A percentile compares a stretch with the other conserved stretches of the same genome.
These are phyloP conservation scores for Mycena galopus DNA, from an alignment of 768 basidiomycete species.

Conservation along the genomic window DNA sequence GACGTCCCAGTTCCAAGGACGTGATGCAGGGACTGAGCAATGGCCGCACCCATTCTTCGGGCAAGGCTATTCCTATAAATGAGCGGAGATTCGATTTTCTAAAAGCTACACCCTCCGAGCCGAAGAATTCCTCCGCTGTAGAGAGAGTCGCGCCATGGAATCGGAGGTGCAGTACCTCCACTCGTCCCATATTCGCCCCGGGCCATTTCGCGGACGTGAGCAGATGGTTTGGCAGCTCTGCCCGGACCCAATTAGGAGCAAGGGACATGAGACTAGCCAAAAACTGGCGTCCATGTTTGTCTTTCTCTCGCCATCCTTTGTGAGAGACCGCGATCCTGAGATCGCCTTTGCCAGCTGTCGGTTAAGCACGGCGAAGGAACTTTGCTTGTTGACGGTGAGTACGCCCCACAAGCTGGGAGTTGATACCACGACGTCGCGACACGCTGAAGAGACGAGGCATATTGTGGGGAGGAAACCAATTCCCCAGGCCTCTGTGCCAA, in stretches of 20 bases:
- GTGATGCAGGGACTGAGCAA: slow-evolving; percentile 46
- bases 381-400: slow-evolving; percentile 35
- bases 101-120: neutral
- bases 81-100: slow-evolving; percentile 38
- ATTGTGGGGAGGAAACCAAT: slow-evolving; percentile 44
- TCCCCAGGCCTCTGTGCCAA: slow-evolving; percentile 45
- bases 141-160: neutral
- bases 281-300: slow-evolving; percentile 3
- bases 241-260: slow-evolving; percentile 45
- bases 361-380: slow-evolving; percentile 23
- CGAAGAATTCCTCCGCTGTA: slow-evolving; percentile 37
- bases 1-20: slow-evolving; percentile 34
- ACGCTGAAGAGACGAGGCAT: slow-evolving; percentile 44
- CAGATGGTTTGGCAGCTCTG: slow-evolving; percentile 38
- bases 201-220: slow-evolving; percentile 39
- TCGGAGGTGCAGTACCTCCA: slow-evolving; percentile 40
- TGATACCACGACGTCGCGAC: slow-evolving; percentile 42
- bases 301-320: slow-evolving; percentile 9
- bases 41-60: slow-evolving; percentile 35
- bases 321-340: slow-evolving; percentile 39
- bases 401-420: slow-evolving; percentile 53
- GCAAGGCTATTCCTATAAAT: slow-evolving; percentile 34
- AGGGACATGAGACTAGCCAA: slow-evolving; percentile 34
- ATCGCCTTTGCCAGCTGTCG: slow-evolving; percentile 45
- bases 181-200: slow-evolving; percentile 33